phyloP scores from a whole-genome alignment of 352 stramenopile species.

The Pythium insidiosum region DNA sequence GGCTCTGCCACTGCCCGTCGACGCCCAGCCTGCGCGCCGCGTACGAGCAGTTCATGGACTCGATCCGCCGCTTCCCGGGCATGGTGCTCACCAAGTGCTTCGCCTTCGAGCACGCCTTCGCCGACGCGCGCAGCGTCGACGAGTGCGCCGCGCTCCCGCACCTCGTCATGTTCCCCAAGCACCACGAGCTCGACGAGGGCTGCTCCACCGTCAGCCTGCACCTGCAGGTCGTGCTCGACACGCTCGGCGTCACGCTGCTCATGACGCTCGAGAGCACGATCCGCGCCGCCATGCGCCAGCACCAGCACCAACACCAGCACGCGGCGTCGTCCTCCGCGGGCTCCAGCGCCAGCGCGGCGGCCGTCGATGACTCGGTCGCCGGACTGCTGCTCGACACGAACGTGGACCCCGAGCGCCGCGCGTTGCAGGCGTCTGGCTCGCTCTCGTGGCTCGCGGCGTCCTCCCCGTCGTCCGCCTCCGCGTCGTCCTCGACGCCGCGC shows the following conservation, averaged over 20 bases:
- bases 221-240: conserved; percentile 75
- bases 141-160: conserved; percentile 50
- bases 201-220: conserved; percentile 76
- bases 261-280: conserved; percentile 78
- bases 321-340: conserved; percentile 2
- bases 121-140: conserved; percentile 38
- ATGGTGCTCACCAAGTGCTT: conserved; percentile 77
- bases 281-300: conserved; percentile 43
- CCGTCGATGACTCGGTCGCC: conserved; percentile 26
- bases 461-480: background rate
- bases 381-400: conserved; percentile 67
- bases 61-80: conserved; percentile 51
- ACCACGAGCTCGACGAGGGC: conserved; percentile 55
- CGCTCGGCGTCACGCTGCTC: conserved; percentile 71
- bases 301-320: conserved; percentile 12
- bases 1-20: conserved; percentile 73
- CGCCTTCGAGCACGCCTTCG: conserved; percentile 77
- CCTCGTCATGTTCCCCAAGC: conserved; percentile 78
- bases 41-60: conserved; percentile 60
- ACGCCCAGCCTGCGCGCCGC: conserved; percentile 44
- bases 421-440: conserved; percentile 8
- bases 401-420: conserved; percentile 41
- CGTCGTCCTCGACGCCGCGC: conserved; percentile 10
- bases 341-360: background rate
- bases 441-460: conserved; percentile 18